Base-by-base conservation (phyloP, 352 stramenopile species). In the Phytopythium aichiense region DNA sequence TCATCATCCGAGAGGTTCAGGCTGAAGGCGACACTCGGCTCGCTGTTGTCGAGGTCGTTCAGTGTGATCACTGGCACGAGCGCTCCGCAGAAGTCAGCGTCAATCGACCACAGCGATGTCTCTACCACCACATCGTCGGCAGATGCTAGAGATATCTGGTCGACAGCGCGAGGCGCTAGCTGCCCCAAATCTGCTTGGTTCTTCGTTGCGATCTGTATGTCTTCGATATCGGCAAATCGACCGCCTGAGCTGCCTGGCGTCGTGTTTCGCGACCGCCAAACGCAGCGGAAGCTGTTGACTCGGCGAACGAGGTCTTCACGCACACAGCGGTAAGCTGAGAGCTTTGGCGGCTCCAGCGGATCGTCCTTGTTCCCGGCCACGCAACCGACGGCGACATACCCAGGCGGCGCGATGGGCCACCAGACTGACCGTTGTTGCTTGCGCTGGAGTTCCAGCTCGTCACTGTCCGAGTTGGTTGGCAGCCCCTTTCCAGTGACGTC, bases 351-450 rank as follows among this genome's bases (percentile, higher is more conserved):
- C 35, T 93, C 73, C 56, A 93, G 90, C 7, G 86, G 83, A 25
- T 89, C 73, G 42, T 92, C 84, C 54, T 94, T 95, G 28, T 61
- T 92, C 50, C 86, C 87, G 60, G 84, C 84, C 8, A 96, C 50
- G 40, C 86, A 95, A 0, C 87, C 86, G 35, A 96, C 48, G 0
- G 84, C 72, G 3, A 93, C 76, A 38, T 94, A 96, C 0, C 86
- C 87, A 20, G 82, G 69, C 1, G 87, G 87, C 3, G 87, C 81
- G 35, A 94, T 74, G 8, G 87, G 87, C 81, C 84, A 94, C 87
- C 87, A 95, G 35, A 95, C 58, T 0, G 82, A 94, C 1, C 87
- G 84, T 18, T 91, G 57, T 37, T 95, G 85, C 63, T 95, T 95
- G n/a, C 77, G 80, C 31, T 92, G 78, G 37, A 94, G 89, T 31